Evolutionary conservation across 768 basidiomycete species (phyloP).

Genomic region (Lactarius sp.): DNA sequence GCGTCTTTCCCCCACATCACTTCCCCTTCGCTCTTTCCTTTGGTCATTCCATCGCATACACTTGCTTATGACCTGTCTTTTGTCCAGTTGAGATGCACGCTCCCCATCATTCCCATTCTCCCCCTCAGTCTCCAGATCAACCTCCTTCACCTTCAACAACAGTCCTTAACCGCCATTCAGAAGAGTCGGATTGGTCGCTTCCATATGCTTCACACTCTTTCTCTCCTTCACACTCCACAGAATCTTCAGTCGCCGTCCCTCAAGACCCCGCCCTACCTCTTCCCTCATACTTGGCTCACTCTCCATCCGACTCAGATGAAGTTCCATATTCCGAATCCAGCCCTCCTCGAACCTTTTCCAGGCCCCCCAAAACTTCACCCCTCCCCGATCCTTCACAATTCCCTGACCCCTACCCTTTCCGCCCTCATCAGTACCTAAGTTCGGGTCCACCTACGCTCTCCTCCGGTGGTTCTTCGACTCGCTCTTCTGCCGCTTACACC

Average conservation of each 20-base stretch:
- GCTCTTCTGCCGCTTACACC: constrained; percentile 77
- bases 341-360: constrained; percentile 34
- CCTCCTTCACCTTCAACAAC: constrained; percentile 12
- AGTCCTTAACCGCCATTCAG: constrained; percentile 20
- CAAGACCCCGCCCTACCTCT: constrained; percentile 29
- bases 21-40: neutral
- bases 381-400: constrained; percentile 64
- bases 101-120: constrained; percentile 28
- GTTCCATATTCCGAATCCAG: constrained; percentile 36
- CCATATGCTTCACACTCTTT: constrained; percentile 24
- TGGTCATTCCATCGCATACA: neutral
- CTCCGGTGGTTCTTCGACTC: constrained; percentile 64
- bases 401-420: constrained; percentile 68
- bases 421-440: constrained; percentile 44
- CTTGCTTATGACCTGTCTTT: neutral
- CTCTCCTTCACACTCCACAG: constrained; percentile 30
- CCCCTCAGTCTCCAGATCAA: constrained; percentile 23
- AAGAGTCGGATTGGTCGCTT: constrained; percentile 31
- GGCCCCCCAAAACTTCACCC: constrained; percentile 41
- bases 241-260: constrained; percentile 29
- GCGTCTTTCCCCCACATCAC: neutral
- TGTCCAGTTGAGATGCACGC: constrained; percentile 18
- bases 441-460: constrained; percentile 55
- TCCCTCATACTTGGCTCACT: constrained; percentile 37
- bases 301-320: constrained; percentile 40